phyloP scores from a whole-genome alignment of 805 yeast genomes.

The Candida corydali region DNA sequence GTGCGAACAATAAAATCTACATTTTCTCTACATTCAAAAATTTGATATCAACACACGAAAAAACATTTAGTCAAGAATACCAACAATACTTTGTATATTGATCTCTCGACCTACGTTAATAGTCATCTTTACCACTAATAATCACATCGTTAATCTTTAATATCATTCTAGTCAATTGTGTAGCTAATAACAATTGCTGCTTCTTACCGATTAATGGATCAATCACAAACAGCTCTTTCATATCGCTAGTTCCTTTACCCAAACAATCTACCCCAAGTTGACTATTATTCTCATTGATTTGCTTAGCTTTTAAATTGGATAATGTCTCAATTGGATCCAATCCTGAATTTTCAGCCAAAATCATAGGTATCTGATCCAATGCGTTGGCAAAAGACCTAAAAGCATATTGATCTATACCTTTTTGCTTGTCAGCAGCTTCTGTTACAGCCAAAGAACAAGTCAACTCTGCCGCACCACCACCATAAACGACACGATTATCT shows the following conservation, averaged over 20 bases:
- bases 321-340: constrained; percentile 89
- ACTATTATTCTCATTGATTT: constrained; percentile 66
- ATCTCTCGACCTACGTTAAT: too few relatives aligned
- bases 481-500: constrained; percentile 94
- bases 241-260: constrained; percentile 82
- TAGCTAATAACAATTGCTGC: constrained; percentile 91
- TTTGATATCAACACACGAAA: constrained; percentile 2
- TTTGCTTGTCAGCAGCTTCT: constrained; percentile 86
- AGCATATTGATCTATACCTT: constrained; percentile 96
- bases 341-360: constrained; percentile 96
- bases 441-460: constrained; percentile 88
- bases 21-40: not conserved
- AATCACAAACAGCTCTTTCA: constrained; percentile 90
- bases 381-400: constrained; percentile 93
- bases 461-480: constrained; percentile 98
- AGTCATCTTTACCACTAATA: constrained; percentile 79
- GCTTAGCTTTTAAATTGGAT: constrained; percentile 78
- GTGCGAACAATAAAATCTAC: not conserved
- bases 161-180: constrained; percentile 97
- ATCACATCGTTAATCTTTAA: constrained; percentile 95
- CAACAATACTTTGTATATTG: not conserved
- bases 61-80: not conserved
- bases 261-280: constrained; percentile 91
- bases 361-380: constrained; percentile 87
- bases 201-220: constrained; percentile 97